These are phyloP conservation scores for Metschnikowia orientalis DNA, from an alignment of 805 yeast species.

Conservation along the genomic window DNA sequence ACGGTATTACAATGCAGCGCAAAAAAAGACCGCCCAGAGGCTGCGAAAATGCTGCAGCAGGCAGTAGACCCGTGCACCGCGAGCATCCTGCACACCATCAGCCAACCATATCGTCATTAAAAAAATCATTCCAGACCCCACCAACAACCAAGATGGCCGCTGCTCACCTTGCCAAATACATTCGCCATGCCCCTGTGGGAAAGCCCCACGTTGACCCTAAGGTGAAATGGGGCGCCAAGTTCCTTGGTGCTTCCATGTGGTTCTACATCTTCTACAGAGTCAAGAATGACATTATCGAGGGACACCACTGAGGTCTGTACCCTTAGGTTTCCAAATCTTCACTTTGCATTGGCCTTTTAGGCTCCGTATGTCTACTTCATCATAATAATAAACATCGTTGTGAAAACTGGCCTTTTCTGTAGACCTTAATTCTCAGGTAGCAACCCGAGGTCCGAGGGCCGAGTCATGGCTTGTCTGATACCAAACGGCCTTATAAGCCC, in stretches of 20 bases:
- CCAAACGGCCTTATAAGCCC: too few relatives aligned
- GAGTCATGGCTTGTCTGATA: too few relatives aligned
- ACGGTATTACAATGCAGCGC: too few relatives aligned
- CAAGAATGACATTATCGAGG: conserved; percentile 49
- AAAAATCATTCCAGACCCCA: conserved; percentile 4
- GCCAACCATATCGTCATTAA: conserved; percentile 16
- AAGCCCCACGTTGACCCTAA: conserved; percentile 60
- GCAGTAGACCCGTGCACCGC: conserved; percentile 10
- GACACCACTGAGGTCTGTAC: conserved; percentile 21
- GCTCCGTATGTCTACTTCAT: too few relatives aligned
- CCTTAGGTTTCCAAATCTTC: too few relatives aligned
- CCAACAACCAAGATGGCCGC: conserved; percentile 33
- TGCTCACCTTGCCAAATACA: conserved; percentile 37
- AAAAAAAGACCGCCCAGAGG: too few relatives aligned
- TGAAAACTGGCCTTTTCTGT: too few relatives aligned
- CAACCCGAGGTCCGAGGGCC: too few relatives aligned
- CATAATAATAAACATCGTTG: too few relatives aligned
- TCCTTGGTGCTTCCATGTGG: conserved; percentile 84
- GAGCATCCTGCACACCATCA: conserved; percentile 7
- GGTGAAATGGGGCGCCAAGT: conserved; percentile 57
- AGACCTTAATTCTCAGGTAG: too few relatives aligned
- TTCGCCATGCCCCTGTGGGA: conserved; percentile 58
- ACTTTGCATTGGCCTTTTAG: too few relatives aligned
- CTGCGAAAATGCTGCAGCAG: background rate
- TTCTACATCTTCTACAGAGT: conserved; percentile 82